Conservation (phyloP, 2,329 filamentous ascomycete genomes). For the Diplodia mutila region DNA sequence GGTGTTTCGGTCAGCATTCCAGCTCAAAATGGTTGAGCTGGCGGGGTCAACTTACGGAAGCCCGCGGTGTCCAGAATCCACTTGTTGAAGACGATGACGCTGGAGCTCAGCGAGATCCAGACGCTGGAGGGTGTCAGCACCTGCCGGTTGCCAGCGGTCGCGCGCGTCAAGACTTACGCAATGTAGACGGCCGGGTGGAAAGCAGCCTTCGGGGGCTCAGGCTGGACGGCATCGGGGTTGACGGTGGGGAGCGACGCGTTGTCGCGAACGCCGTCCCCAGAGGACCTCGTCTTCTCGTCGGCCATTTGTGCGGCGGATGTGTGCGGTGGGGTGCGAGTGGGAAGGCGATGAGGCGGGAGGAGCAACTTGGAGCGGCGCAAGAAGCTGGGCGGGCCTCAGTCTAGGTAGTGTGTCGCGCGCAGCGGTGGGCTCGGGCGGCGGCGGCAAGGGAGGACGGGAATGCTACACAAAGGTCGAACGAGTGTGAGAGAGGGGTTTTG, state of each 20-base stretch:
- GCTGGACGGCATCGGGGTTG: conserved; percentile 76
- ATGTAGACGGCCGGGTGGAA: conserved; percentile 89
- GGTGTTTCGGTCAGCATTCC: conserved; percentile 36
- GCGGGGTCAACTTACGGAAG: conserved; percentile 66
- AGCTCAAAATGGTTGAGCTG: not conserved
- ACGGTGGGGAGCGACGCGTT: conserved; percentile 74
- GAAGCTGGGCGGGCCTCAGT: conserved; percentile 12
- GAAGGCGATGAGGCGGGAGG: conserved; percentile 25
- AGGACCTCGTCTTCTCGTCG: conserved; percentile 81
- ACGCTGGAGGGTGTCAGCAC: conserved; percentile 56
- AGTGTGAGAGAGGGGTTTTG: conserved; percentile 31
- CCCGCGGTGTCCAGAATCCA: conserved; percentile 86
- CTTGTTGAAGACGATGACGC: conserved; percentile 99
- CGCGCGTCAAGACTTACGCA: conserved; percentile 54
- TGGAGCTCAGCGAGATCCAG: conserved; percentile 92
- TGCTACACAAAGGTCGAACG: conserved; percentile 26
- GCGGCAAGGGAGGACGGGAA: conserved; percentile 27
- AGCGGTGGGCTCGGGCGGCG: conserved; percentile 9
- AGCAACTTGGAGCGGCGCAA: conserved; percentile 20
- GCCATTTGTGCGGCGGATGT: conserved; percentile 58
- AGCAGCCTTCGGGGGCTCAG: conserved; percentile 63
- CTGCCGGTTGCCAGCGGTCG: conserved; percentile 36
- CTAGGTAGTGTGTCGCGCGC: conserved; percentile 1
- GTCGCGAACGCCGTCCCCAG: conserved; percentile 73
- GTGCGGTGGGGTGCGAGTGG: conserved; percentile 31